Base-by-base conservation (phyloP, 352 stramenopile species). In the Discostella stelligera region DNA sequence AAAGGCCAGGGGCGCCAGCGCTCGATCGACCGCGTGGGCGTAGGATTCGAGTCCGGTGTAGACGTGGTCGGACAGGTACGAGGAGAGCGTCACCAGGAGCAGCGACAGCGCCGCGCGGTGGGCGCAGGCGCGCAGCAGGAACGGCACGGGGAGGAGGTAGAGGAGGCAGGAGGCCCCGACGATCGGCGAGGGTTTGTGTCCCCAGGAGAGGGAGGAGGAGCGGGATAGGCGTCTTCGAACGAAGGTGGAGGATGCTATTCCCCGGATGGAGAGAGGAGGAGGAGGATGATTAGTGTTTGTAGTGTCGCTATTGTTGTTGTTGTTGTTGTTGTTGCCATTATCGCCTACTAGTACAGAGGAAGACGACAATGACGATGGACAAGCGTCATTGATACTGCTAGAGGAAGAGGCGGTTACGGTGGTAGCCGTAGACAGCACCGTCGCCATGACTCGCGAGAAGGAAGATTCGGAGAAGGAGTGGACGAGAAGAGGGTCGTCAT, bases 1-100 rank as follows among this genome's bases (percentile, higher is more conserved):
- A 6, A 83, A 80, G 21, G 76, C 71, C 32, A 83, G 41, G 3
- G 76, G 76, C 9, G 76, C 76, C 64, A 83, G 14, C 5, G 66
- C 30, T 48, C 65, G 79, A 63, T 83, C 76, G 14, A 83, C 9
- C 1, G 46, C 53, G 58, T 83, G 69, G 16, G 49, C 60, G 13
- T 49, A 72, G 5, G 76, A 83, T 55, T 83, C 76, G 2, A 83
- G 13, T 0, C 76, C 76, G 23, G 69, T 83, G 20, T 77, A 83
- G 16, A 74, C 60, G 30, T 83, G 71, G 77, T 83, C 76, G 58
- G 69, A 79, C 20, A 75, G 37, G 37, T 72, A 83, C 21, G 69
- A 79, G 4, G 70, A 69, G 0, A 76, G 20, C 0, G 76, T 72
- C 4, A 83, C 76, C 11, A n/a, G 21, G 14, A 25, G 20, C 0